phyloP scores from a whole-genome alignment of 148 eudicot species.

The Linanthus parryae region DNA sequence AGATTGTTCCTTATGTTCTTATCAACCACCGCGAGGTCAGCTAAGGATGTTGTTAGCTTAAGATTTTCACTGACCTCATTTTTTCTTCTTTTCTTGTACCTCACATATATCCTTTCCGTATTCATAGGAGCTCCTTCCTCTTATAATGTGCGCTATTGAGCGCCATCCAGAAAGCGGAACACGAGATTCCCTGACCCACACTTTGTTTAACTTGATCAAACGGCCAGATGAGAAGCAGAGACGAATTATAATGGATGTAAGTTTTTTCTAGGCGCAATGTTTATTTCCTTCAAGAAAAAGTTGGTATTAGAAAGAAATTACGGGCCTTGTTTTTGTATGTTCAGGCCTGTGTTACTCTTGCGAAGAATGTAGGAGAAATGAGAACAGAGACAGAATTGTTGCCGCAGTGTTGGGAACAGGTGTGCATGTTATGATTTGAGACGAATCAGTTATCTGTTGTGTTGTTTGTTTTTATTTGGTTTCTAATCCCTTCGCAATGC shows the following conservation, averaged over 20 bases:
- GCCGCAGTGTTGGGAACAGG: slow-evolving; percentile 99
- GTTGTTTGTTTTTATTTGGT: slow-evolving; percentile 9
- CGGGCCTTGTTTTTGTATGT: too few species aligned
- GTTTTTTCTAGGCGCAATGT: too few species aligned
- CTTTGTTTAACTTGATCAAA: slow-evolving; percentile 88
- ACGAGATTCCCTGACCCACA: slow-evolving; percentile 94
- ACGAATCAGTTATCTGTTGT: neutral
- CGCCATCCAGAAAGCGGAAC: slow-evolving; percentile 91
- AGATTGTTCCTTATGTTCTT: slow-evolving; percentile 94
- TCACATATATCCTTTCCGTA: slow-evolving; percentile 9
- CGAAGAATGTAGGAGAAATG: slow-evolving; percentile 92
- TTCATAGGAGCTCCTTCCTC: slow-evolving; percentile 91
- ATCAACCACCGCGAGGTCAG: slow-evolving; percentile 95
- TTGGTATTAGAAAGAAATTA: too few species aligned
- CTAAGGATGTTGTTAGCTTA: slow-evolving; percentile 9
- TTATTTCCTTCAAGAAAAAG: too few species aligned
- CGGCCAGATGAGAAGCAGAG: slow-evolving; percentile 99
- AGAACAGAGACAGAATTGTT: slow-evolving; percentile 98
- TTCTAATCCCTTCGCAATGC: slow-evolving; percentile 19
- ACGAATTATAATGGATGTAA: slow-evolving; percentile 93
- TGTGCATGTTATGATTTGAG: slow-evolving; percentile 23
- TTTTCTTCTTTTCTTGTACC: slow-evolving; percentile 3
- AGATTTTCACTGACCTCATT: neutral
- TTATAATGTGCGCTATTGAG: slow-evolving; percentile 99
- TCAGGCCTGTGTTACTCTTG: slow-evolving; percentile 96